Conservation (phyloP, 495 filamentous ascomycete species). For the Tuber umbilicatum region DNA sequence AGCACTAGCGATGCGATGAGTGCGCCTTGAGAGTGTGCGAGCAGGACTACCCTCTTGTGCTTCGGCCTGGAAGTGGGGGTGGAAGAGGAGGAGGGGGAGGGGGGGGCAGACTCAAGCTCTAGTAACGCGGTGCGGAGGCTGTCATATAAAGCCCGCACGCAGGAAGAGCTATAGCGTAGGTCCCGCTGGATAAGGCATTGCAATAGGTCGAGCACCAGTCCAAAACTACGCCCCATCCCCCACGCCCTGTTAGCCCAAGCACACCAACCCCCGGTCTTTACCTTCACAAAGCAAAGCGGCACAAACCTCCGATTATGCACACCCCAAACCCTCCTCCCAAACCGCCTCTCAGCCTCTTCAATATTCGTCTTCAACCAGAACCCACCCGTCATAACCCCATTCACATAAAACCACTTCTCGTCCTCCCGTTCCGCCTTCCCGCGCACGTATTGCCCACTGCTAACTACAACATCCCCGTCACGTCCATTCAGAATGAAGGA, state of each 20-base stretch:
- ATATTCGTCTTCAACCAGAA: neutral
- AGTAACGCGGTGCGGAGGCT: slow-evolving; percentile 54
- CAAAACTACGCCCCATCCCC: slow-evolving; percentile 48
- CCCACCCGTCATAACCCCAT: neutral
- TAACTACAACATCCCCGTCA: neutral
- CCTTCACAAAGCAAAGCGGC: neutral
- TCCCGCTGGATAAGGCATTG: slow-evolving; percentile 70
- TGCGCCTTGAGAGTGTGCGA: slow-evolving; percentile 5
- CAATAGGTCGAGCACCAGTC: slow-evolving; percentile 63
- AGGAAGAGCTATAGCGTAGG: slow-evolving; percentile 61
- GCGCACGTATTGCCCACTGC: neutral
- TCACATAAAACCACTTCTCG: neutral
- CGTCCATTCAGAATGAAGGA: neutral
- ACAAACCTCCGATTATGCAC: slow-evolving; percentile 5
- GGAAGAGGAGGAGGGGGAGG: neutral
- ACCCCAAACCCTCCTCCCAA: neutral
- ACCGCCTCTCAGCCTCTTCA: neutral
- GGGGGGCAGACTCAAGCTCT: neutral
- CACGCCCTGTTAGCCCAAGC: neutral
- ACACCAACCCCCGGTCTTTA: neutral
- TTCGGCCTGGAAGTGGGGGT: neutral
- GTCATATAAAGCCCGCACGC: slow-evolving; percentile 52
- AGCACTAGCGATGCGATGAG: neutral
- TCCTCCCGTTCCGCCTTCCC: neutral
- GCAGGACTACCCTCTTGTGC: neutral